These are phyloP conservation scores for Scolecobasidium constrictum DNA, from an alignment of 2,329 filamentous ascomycete genomes.

Conservation along the genomic window DNA sequence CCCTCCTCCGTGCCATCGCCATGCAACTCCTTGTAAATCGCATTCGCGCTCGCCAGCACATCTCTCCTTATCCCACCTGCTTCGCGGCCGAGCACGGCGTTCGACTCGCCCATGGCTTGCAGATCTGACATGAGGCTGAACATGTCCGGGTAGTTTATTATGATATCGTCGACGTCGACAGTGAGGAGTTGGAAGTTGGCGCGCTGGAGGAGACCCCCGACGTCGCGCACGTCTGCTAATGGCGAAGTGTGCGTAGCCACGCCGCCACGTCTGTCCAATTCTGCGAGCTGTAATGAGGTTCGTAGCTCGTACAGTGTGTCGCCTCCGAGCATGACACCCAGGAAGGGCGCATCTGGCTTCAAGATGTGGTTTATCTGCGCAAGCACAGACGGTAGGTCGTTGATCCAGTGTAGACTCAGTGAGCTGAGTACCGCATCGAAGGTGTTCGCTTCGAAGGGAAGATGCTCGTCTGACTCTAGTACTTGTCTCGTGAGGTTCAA, in stretches of 20 bases:
- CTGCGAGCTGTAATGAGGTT: conserved; percentile 84
- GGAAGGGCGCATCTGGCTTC: conserved; percentile 83
- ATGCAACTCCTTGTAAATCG: conserved; percentile 80
- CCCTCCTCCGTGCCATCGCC: conserved; percentile 60
- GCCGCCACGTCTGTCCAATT: conserved; percentile 82
- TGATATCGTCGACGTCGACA: conserved; percentile 92
- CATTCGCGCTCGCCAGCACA: conserved; percentile 75
- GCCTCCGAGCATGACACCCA: conserved; percentile 92
- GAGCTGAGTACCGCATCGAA: conserved; percentile 90
- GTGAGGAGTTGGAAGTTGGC: conserved; percentile 94
- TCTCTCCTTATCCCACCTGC: conserved; percentile 66
- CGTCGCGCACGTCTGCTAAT: conserved; percentile 80
- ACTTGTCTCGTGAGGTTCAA: conserved; percentile 65
- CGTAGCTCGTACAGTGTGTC: conserved; percentile 90
- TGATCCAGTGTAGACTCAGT: conserved; percentile 91
- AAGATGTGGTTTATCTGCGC: conserved; percentile 76
- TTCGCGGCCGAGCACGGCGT: conserved; percentile 77
- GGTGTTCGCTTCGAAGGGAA: conserved; percentile 64
- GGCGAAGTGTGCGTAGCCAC: conserved; percentile 86
- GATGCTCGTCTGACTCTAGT: conserved; percentile 59
- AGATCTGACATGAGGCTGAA: conserved; percentile 90
- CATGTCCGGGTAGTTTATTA: conserved; percentile 84
- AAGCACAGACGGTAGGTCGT: conserved; percentile 80
- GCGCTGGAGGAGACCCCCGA: conserved; percentile 75
- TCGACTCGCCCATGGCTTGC: conserved; percentile 92